Conservation (phyloP, 2,329 filamentous ascomycete genomes). For the Aspergillus neoniger region DNA sequence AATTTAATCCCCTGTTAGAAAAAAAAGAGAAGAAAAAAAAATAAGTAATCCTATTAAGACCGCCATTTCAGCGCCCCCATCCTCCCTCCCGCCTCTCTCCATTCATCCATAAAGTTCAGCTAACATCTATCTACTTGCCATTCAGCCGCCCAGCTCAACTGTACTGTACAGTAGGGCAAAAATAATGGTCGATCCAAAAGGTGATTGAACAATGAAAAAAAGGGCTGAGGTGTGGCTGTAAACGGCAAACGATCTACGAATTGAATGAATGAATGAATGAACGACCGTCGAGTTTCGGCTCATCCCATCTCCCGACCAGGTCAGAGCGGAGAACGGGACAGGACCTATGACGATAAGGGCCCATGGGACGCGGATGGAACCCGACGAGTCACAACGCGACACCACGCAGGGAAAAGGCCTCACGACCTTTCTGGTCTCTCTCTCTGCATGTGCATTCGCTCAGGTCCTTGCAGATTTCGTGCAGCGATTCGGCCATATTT, state of each 20-base stretch:
- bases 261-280: background rate
- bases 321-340: constrained; percentile 20
- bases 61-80: constrained; percentile 5
- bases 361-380: constrained; percentile 25
- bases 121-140: background rate
- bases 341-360: constrained; percentile 24
- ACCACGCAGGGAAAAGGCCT: constrained; percentile 16
- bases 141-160: background rate
- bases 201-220: constrained; percentile 18
- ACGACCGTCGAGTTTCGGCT: background rate
- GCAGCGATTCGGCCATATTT: constrained; percentile 16
- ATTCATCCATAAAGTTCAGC: background rate
- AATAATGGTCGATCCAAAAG: constrained; percentile 11
- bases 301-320: constrained; percentile 1
- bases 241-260: constrained; percentile 28
- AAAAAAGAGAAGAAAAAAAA: background rate
- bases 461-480: constrained; percentile 34
- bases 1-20: background rate
- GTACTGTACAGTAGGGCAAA: constrained; percentile 3
- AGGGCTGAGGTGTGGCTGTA: constrained; percentile 20
- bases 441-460: constrained; percentile 19
- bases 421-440: constrained; percentile 5
- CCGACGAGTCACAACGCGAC: constrained; percentile 36
- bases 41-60: background rate
- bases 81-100: too few species aligned